Base-by-base conservation (phyloP, 805 yeast genomes). In the Candida morakotiae region DNA sequence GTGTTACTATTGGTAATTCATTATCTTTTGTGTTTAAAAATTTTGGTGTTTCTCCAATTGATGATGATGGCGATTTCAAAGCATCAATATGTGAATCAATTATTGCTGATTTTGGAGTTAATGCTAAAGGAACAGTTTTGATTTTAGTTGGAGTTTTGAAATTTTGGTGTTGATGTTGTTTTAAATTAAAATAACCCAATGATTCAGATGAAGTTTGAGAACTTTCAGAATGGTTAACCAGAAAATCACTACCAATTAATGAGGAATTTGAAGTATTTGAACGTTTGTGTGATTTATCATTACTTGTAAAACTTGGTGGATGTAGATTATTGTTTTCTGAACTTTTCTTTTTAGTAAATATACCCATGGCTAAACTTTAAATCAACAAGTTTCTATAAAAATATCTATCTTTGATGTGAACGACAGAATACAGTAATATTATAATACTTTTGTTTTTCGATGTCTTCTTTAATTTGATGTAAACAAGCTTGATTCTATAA, bases 211-310 rank as follows among this genome's bases (percentile, higher is more conserved):
- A 58, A 3, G 66, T 55, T 34, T 49, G 48, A 14, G 64, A 60
- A 27, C 60, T 54, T 28, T 53, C 55, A 15, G 65, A 59, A 11
- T 49, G 49, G 13, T 55, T 53, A 41, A 56, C 39, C 62, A 53
- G 64, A 30, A 63, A 57, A 20, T 64, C 69, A 44, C 65, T 59
- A 24, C 60, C 57, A 18, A 47, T 46, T 28, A 47, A 42, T n/a
- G 61, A 57, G 10, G 60, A 56, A 25, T 35, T 32, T n/a, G 40
- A 31, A n/a, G 38, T 33, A 25, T 29, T 20, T 25, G 42, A 28
- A 3, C 34, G 19, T 14, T 31, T 35, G 14, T 35, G 33, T 11
- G 11, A 3, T 16, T 23, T 22, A 9, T 23, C 17, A 21, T 21
- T n/a, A n/a, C n/a, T n/a, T n/a, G 23, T 7, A 22, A 32, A 23